Evolutionary conservation across 2,329 filamentous ascomycete genomes (phyloP), one percentile per base, ranked within the genome.

Genomic region (Aspergillus alliaceus): DNA sequence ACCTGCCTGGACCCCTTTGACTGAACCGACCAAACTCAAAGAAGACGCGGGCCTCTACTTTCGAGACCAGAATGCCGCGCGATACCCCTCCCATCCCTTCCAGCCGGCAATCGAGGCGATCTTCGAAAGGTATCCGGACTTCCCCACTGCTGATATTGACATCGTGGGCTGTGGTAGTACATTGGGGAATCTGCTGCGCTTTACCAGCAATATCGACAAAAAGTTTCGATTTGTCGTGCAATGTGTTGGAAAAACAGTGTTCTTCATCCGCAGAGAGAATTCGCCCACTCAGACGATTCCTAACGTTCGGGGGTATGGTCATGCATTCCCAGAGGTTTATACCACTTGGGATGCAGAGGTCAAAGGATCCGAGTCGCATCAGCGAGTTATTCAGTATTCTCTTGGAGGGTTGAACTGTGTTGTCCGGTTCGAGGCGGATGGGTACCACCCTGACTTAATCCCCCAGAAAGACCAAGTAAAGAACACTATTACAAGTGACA

Each of bases 281-380:
- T 80, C 82, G 0, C 85, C 86, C 0, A 81, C 69, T 0, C 84
- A 88, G 61, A 66, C 77, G 0, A 85, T 90, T 5, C 62, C 72
- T 0, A 77, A 77, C n/a, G 72, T 90, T 0, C 63, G 64, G 15
- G 88, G 88, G 0, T 89, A 79, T 62, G 87, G 87, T 0, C 86
- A 90, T 62, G 80, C 84, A 0, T 90, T 91, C 61, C 85, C 85
- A 0, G 85, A 89, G 48, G 77, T 78, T 1, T 86, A 89, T 64
- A 90, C 88, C 0, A 84, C 78, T 0, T 90, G 87, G 86, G 81
- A 83, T 9, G 11, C 63, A 0, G 78, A 78, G 1, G 81, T 85
- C 0, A 78, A 76, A 46, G 76, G 78, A 0, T 90, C 86, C 0
- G 73, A 72, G 1, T 85, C 84, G 0, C 85, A 90, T 59, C 86